Evolutionary conservation across 305 asterid species (phyloP).

Genomic region (Fraxinus baroniana): DNA sequence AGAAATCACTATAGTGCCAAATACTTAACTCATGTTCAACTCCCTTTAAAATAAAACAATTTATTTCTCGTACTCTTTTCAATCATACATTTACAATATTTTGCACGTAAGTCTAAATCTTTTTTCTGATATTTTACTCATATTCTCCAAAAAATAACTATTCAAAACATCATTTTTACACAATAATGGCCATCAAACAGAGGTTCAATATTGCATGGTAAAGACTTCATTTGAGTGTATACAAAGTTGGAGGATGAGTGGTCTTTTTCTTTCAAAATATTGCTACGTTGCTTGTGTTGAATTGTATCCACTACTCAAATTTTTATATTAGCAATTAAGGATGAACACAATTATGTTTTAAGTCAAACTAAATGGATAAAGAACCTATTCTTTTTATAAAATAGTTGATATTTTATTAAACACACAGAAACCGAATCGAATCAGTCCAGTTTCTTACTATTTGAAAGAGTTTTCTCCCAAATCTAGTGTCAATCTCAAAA

Average conservation of each 20-base stretch:
- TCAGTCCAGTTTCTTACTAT: not conserved
- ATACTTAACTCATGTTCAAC: no score
- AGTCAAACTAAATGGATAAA: not conserved
- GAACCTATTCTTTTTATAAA: not conserved
- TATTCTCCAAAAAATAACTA: no score
- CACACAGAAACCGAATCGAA: not conserved
- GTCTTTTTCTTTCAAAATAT: no score
- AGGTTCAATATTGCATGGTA: not conserved
- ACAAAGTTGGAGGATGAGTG: not conserved
- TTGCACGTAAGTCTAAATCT: no score
- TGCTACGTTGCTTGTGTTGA: not conserved
- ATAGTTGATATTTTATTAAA: no score
- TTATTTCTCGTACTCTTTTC: no score
- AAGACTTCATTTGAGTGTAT: not conserved
- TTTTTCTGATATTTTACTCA: no score
- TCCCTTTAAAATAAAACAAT: no score
- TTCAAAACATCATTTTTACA: no score
- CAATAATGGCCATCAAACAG: no score
- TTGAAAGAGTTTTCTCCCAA: no score
- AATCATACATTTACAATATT: no score
- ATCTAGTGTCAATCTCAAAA: not conserved
- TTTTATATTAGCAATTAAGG: not conserved
- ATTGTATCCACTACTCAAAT: not conserved
- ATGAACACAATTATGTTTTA: not conserved
- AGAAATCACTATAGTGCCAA: not conserved